Conservation (phyloP, 1,284 basidiomycete genomes). For the Trichosporon coremiiforme region DNA sequence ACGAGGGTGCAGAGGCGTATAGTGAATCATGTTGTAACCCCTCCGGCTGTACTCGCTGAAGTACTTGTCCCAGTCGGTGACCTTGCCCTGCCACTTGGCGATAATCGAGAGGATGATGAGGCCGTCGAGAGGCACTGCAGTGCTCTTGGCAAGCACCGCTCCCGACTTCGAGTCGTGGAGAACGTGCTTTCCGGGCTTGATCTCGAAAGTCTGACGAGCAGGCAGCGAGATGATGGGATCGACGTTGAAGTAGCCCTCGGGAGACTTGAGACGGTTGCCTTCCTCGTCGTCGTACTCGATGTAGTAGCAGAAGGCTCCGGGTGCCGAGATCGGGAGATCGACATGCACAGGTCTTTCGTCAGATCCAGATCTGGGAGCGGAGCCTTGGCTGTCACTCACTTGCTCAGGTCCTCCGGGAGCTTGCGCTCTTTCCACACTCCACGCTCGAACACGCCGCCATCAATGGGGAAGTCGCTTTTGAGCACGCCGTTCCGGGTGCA, state of each 20-base stretch:
- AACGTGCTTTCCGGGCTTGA: constrained; percentile 27
- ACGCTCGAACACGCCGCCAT: constrained; percentile 80
- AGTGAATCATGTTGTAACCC: constrained; percentile 96
- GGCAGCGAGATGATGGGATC: constrained; percentile 81
- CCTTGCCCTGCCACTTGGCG: constrained; percentile 94
- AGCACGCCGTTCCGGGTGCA: constrained; percentile 85
- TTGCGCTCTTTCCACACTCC: constrained; percentile 72
- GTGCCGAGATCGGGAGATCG: constrained; percentile 89
- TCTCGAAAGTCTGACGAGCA: constrained; percentile 66
- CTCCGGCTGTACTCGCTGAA: constrained; percentile 79
- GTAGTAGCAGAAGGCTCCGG: constrained; percentile 91
- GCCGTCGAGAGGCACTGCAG: constrained; percentile 72
- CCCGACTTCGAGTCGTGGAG: constrained; percentile 60
- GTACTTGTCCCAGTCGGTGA: constrained; percentile 72
- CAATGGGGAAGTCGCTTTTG: constrained; percentile 90
- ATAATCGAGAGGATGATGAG: constrained; percentile 83
- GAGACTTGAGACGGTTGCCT: constrained; percentile 62
- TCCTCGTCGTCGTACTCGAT: constrained; percentile 75
- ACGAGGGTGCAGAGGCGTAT: constrained; percentile 86
- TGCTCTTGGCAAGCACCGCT: constrained; percentile 58
- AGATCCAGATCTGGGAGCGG: not conserved
- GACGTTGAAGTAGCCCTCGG: constrained; percentile 83
- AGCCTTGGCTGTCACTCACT: constrained; percentile 58
- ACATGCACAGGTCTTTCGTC: constrained; percentile 75
- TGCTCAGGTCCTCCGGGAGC: constrained; percentile 52